These are phyloP conservation scores for Euphorbia peplus DNA, from an alignment of 345 rosid genomes.

Conservation along the genomic window DNA sequence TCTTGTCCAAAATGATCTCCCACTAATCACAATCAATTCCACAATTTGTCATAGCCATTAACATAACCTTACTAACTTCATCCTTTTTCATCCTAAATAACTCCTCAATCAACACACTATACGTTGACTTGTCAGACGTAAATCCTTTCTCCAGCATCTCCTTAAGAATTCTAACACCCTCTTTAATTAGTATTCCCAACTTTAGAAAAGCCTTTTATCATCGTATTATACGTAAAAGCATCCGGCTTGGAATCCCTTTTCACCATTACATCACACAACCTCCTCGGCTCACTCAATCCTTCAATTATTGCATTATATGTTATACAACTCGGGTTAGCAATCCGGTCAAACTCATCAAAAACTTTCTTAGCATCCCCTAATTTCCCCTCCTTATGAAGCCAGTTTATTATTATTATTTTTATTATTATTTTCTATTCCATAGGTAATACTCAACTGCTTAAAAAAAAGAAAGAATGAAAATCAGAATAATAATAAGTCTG, in stretches of 20 bases:
- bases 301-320: conserved; percentile 73
- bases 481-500: no score
- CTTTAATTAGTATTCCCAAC: conserved; percentile 62
- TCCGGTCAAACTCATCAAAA: conserved; percentile 72
- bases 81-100: conserved; percentile 38
- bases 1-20: conserved; percentile 50
- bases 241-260: conserved; percentile 71
- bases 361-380: conserved; percentile 65
- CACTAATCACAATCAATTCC: conserved; percentile 50
- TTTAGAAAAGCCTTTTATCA: conserved; percentile 67
- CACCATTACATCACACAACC: conserved; percentile 90
- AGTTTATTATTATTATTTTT: no score
- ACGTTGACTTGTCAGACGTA: conserved; percentile 54
- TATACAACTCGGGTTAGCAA: conserved; percentile 63
- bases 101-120: conserved; percentile 48
- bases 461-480: no score
- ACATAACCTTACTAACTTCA: conserved; percentile 48
- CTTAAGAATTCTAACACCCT: conserved; percentile 59
- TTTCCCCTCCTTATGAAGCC: conserved; percentile 80
- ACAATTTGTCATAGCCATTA: conserved; percentile 45
- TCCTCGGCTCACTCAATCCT: no score
- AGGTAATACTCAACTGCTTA: no score
- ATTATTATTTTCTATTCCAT: no score
- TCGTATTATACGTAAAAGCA: conserved; percentile 66
- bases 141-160: conserved; percentile 82